These are phyloP conservation scores for Metschnikowia anglica DNA, from an alignment of 805 yeast species.

Conservation along the genomic window DNA sequence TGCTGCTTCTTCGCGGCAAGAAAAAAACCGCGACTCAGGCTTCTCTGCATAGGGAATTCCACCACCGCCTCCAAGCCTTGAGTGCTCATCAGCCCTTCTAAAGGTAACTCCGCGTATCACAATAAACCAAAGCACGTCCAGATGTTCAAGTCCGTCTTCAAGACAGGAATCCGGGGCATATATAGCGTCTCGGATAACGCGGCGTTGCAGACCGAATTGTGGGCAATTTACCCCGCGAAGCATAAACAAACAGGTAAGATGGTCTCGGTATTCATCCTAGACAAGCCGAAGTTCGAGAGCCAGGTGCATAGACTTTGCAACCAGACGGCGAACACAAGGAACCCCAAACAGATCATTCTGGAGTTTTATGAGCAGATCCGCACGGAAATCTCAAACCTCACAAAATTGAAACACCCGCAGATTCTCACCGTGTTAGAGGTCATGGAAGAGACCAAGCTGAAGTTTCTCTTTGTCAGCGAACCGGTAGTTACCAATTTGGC, in stretches of 20 bases:
- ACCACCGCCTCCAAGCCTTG: no score
- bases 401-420: slow-evolving; percentile 88
- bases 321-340: slow-evolving; percentile 33
- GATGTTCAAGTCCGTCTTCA: slow-evolving; percentile 57
- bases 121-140: no score
- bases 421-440: slow-evolving; percentile 83
- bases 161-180: slow-evolving; percentile 60
- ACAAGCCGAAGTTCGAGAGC: slow-evolving; percentile 70
- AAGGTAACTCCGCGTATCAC: no score
- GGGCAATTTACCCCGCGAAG: slow-evolving; percentile 86
- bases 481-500: slow-evolving; percentile 59
- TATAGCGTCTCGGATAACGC: slow-evolving; percentile 73
- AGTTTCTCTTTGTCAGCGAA: slow-evolving; percentile 83
- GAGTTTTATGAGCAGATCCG: slow-evolving; percentile 67
- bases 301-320: slow-evolving; percentile 42
- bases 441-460: slow-evolving; percentile 77
- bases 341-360: slow-evolving; percentile 50
- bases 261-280: slow-evolving; percentile 85
- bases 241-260: slow-evolving; percentile 56
- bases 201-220: slow-evolving; percentile 70
- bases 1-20: no score
- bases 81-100: no score
- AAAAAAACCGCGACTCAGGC: no score
- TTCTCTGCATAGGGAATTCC: no score
- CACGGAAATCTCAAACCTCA: slow-evolving; percentile 65